Evolutionary conservation across 2,329 filamentous ascomycete species (phyloP).

Genomic region (Aspergillus fumigatus): DNA sequence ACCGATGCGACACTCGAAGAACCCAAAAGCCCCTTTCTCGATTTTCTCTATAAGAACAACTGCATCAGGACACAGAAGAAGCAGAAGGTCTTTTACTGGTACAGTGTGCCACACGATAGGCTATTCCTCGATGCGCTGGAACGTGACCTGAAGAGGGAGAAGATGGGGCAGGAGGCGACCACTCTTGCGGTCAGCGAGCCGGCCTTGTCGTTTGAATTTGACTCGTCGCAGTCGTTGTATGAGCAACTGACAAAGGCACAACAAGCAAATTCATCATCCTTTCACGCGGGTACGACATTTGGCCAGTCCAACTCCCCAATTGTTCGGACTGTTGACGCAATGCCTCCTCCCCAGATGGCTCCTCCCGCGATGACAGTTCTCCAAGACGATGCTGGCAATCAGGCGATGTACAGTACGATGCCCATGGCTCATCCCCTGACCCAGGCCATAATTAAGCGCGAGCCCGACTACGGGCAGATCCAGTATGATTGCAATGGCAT

Average conservation of each 20-base stretch:
- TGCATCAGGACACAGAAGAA: constrained; percentile 99
- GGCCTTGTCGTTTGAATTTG: constrained; percentile 96
- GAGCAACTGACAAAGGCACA: constrained; percentile 99
- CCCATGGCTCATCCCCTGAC: constrained; percentile 64
- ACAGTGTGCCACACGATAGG: constrained; percentile 95
- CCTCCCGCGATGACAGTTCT: constrained; percentile 56
- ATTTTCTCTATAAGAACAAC: constrained; percentile 99
- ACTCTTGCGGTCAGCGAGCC: constrained; percentile 96
- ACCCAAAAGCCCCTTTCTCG: constrained; percentile 95
- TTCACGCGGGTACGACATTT: constrained; percentile 65
- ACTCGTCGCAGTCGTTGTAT: constrained; percentile 97
- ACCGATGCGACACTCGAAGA: constrained; percentile 98
- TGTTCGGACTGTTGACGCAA: constrained; percentile 79
- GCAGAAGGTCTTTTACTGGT: constrained; percentile 99
- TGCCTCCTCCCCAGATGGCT: constrained; percentile 87
- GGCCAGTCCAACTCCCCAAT: constrained; percentile 79
- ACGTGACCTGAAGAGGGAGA: constrained; percentile 96
- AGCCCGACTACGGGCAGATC: constrained; percentile 74
- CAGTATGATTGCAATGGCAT: constrained; percentile 93
- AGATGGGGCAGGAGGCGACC: constrained; percentile 98
- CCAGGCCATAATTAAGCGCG: constrained; percentile 76
- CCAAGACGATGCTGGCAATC: constrained; percentile 59
- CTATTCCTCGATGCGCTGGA: constrained; percentile 96
- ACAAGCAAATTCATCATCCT: constrained; percentile 96
- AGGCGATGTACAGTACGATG: constrained; percentile 69